Base-by-base conservation (phyloP, 371 early-diverging fungal species). In the Mortierella sp. region DNA sequence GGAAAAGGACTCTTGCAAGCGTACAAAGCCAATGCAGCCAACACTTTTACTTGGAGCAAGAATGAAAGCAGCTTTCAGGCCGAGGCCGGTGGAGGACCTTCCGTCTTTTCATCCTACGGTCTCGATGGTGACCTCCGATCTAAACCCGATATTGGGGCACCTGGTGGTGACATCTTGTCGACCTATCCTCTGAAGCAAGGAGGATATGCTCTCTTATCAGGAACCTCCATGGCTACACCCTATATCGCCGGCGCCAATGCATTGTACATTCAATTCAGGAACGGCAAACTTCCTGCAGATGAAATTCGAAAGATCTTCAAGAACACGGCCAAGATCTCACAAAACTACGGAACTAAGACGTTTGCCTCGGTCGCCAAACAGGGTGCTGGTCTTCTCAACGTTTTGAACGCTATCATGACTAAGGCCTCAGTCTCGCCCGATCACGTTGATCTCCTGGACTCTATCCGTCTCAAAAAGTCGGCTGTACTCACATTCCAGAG, bases 331-430 rank as follows among this genome's bases (percentile, higher is more conserved):
- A 72, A 72, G 6, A 66, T 78, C 31, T 43, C 57, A 9, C 45
- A 29, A 22, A 55, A 54, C 22, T 24, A 12, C 8, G 31, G 46
- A n/a, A 49, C 63, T 19, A 50, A 44, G 40, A 54, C 55, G 21
- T 24, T 66, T 10, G 56, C 71, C 24, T 81, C 87, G 0, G 81
- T 82, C 2, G 85, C 84, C 49, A 79, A 80, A 56, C 90, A 93
- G 74, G 95, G 95, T 6, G 83, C 88, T 25, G 95, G 95, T 10
- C 73, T 94, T n/a, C 81, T 94, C 47, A 84, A 94, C 79, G 78
- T 86, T 19, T 81, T 81, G 57, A 70, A 82, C 40, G 88, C 94
- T 2, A 60, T 93, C 52, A 71, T 43, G 6, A 57, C 89, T 1
- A 81, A 80, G 19, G 83, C 85, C 8, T 22, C 71, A 3, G 77